Base-by-base conservation (phyloP, 306 rosid species). In the Fagus sylvatica region DNA sequence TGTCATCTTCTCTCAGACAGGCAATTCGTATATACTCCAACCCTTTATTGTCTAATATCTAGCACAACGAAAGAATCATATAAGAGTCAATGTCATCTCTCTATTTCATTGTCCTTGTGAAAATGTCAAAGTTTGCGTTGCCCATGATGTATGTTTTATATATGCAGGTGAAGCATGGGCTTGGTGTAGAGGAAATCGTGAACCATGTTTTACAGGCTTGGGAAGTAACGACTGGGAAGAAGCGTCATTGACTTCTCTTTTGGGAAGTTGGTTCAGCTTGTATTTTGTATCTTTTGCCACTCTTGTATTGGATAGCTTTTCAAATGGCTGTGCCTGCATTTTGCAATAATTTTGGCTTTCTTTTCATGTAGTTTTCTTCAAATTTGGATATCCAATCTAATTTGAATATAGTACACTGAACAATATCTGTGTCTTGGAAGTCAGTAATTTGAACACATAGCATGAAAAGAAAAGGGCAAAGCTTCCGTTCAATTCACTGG, bases 101-200 rank as follows among this genome's bases (percentile, higher is more conserved):
- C 64, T 28, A 8, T 28, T 57, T 57, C 0, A 1, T 19, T 54
- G 28, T 1, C 64, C 59, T 41, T 43, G 51, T 53, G 41, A 22
- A 59, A 43, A 53, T 60, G 49, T 70, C 51, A 51, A 22, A 11
- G 34, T 66, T 77, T 75, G 43, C 9, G 34, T 17, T 34, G 17
- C 22, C 17, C 53, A 40, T 32, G 68, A 62, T 51, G 66, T 12
- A 30, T 17, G 41, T 51, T 56, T 69, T 34, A 42, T 42, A 42
- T 42, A 46, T 81, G 81, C 87, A 95, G 98, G 97, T 93, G 84
- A 95, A 93, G 83, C 95, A 95, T 49, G 94, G 87, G 77, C 19
- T 87, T 64, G 98, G 98, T 8, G 90, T 92, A 11, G 91, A 85
- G 74, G 97, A 90, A 74, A 95, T 95, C 19, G 93, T 85, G 76